Conservation (phyloP, 2,329 filamentous ascomycete genomes). For the Botrytis fragariae region DNA sequence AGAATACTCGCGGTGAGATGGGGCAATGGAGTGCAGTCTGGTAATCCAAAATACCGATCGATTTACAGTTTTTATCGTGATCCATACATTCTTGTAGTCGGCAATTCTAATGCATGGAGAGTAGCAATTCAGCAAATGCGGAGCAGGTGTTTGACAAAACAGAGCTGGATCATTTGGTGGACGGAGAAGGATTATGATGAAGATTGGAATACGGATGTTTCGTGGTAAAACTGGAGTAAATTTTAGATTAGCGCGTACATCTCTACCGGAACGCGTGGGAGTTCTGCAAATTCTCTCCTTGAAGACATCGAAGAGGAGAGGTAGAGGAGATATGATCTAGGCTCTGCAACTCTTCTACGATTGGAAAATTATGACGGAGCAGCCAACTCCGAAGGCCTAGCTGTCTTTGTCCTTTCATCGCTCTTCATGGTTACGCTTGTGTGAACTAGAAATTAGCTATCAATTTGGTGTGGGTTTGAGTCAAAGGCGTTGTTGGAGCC, state of each 20-base stretch:
- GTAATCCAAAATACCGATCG: no score
- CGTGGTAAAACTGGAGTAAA: neutral
- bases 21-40: neutral
- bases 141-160: neutral
- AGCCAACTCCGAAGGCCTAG: neutral
- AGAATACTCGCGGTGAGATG: neutral
- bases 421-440: neutral
- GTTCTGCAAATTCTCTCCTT: neutral
- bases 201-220: neutral
- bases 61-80: neutral
- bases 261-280: fast-evolving
- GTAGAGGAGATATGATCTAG: neutral
- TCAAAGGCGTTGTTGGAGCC: neutral
- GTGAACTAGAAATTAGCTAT: neutral
- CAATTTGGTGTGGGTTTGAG: neutral
- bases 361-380: neutral
- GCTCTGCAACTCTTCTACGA: neutral
- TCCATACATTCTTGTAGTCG: neutral
- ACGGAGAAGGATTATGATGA: neutral
- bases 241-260: neutral
- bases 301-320: neutral
- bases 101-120: neutral
- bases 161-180: conserved; percentile 9
- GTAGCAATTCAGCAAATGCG: neutral
- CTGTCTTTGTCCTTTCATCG: fast-evolving